Conservation (phyloP, 2,329 filamentous ascomycete species). For the Colletotrichum orchidophilum region DNA sequence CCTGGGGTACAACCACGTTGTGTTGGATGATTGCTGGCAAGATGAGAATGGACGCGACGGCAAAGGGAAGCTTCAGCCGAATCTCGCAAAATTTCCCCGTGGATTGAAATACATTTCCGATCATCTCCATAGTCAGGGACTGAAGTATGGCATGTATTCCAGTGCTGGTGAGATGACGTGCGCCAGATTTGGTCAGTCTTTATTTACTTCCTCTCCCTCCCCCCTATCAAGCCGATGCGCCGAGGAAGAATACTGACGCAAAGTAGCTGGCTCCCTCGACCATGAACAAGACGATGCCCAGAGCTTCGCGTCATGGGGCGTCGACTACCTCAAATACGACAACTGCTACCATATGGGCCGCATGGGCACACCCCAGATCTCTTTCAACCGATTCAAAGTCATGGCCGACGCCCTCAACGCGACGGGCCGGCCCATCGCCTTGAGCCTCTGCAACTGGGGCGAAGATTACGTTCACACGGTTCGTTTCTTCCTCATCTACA, state of each 20-base stretch:
- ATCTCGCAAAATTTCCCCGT: conserved; percentile 47
- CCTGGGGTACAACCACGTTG: conserved; percentile 42
- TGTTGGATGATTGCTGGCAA: conserved; percentile 49
- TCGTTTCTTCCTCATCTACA: background rate
- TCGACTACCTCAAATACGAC: conserved; percentile 64
- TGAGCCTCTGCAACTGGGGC: conserved; percentile 48
- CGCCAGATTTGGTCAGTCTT: conserved; percentile 47
- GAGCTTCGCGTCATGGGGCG: conserved; percentile 61
- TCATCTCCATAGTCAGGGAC: conserved; percentile 45
- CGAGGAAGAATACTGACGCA: background rate
- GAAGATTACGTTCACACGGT: conserved; percentile 38
- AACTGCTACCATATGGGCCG: conserved; percentile 51
- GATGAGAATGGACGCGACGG: conserved; percentile 38
- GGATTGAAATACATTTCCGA: conserved; percentile 48
- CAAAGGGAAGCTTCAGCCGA: conserved; percentile 41
- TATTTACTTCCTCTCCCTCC: no score
- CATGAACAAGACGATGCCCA: conserved; percentile 62
- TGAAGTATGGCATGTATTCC: conserved; percentile 51
- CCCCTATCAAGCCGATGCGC: background rate
- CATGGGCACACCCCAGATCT: conserved; percentile 39
- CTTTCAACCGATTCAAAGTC: conserved; percentile 41
- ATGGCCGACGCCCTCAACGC: conserved; percentile 46
- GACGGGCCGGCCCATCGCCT: conserved; percentile 43
- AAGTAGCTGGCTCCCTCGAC: conserved; percentile 55
- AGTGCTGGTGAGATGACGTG: conserved; percentile 58